Conservation (phyloP, 2,329 filamentous ascomycete genomes). For the Fusarium aywerte region DNA sequence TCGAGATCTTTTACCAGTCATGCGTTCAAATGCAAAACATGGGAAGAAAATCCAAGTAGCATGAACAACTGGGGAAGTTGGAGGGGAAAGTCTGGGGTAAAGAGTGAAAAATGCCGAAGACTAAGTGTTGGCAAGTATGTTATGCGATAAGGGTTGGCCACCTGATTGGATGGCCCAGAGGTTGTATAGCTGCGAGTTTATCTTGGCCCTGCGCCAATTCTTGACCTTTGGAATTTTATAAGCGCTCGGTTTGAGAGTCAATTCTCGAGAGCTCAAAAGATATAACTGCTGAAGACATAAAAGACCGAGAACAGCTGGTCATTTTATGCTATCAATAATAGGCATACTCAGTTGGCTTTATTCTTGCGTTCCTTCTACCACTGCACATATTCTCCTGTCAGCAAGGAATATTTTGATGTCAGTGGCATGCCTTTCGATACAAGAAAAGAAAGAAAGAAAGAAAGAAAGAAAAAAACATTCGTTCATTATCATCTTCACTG, state of each 20-base stretch:
- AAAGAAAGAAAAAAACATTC: not conserved
- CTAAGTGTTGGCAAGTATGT: not conserved
- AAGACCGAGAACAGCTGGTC: no score
- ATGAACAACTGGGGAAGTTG: not conserved
- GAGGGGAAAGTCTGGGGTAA: not conserved
- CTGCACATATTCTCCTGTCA: no score
- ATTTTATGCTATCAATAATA: no score
- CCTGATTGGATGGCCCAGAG: not conserved
- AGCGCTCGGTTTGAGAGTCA: no score
- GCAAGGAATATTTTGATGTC: not conserved
- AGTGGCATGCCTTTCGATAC: not conserved
- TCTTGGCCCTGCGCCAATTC: not conserved
- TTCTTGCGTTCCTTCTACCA: no score
- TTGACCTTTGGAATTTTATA: no score
- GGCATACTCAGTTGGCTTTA: no score
- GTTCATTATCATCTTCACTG: not conserved
- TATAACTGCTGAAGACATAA: no score
- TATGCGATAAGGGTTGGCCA: not conserved
- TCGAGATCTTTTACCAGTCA: constrained; percentile 43
- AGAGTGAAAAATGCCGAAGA: not conserved
- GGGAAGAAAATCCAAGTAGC: not conserved
- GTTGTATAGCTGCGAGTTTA: not conserved
- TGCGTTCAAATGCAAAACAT: not conserved
- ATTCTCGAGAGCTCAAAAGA: no score
- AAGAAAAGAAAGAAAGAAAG: no score